phyloP scores from a whole-genome alignment of 2,329 filamentous ascomycete genomes.

The Sporothrix globosa region DNA sequence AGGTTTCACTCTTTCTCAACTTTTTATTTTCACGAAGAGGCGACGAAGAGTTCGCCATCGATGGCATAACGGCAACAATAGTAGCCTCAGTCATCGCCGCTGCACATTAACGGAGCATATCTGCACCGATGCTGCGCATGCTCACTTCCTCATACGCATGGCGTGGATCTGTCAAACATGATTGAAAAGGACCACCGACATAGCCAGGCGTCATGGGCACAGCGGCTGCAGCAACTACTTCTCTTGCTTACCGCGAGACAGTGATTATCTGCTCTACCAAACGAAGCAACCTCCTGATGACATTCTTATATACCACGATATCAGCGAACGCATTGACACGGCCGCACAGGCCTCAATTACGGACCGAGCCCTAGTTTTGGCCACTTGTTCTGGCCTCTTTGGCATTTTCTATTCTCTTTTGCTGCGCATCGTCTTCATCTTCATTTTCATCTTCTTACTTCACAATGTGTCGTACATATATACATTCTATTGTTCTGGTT shows the following conservation, averaged over 20 bases:
- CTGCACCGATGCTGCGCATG: too few relatives aligned
- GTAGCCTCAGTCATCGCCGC: too few relatives aligned
- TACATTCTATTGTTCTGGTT: conserved; percentile 8
- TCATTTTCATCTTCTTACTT: conserved; percentile 4
- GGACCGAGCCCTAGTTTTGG: neutral
- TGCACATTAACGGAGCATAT: too few relatives aligned
- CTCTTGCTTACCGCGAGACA: too few relatives aligned
- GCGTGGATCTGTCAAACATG: too few relatives aligned
- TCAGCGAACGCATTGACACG: neutral
- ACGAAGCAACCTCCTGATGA: neutral
- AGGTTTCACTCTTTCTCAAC: neutral
- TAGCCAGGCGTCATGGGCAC: too few relatives aligned
- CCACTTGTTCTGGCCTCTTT: neutral
- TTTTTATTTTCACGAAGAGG: neutral
- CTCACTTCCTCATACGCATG: too few relatives aligned
- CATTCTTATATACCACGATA: neutral
- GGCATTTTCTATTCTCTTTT: neutral
- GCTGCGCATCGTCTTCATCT: neutral
- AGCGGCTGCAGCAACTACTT: too few relatives aligned
- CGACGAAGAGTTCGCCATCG: too few relatives aligned
- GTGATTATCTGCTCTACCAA: too few relatives aligned
- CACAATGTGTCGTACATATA: conserved; percentile 22
- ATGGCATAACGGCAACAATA: too few relatives aligned
- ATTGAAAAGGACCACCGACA: too few relatives aligned
- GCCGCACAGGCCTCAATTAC: neutral